A percentile compares a stretch with the other conserved stretches of the same genome.
Conservation (phyloP, 179 eudicot species). For the Sideroxylon spinosum region DNA sequence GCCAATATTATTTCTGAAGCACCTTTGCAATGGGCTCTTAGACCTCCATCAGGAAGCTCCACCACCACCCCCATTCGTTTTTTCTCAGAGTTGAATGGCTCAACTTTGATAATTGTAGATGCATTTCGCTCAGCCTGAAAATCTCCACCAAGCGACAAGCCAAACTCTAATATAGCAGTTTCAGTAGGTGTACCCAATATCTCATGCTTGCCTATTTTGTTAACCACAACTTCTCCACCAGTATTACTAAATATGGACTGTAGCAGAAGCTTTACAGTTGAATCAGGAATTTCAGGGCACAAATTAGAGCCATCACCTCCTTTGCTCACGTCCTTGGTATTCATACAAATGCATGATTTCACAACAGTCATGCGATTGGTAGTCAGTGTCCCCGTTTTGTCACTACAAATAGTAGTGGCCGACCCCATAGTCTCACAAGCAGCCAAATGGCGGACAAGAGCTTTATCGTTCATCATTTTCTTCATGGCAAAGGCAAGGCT, state of each 20-base stretch:
- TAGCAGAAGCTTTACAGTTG: conserved; percentile 45
- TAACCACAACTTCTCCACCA: conserved; percentile 77
- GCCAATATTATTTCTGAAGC: conserved; percentile 92
- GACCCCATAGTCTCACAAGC: conserved; percentile 99
- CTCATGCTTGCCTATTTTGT: conserved; percentile 59
- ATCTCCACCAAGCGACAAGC: conserved; percentile 75
- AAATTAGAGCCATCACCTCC: conserved; percentile 29
- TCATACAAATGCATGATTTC: conserved; percentile 71
- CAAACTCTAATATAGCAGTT: conserved; percentile 77
- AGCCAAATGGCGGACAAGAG: conserved; percentile 86
- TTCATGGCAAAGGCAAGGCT: conserved; percentile 98
- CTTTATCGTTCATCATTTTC: conserved; percentile 97
- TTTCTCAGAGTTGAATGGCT: conserved; percentile 88
- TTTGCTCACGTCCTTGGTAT: conserved; percentile 40
- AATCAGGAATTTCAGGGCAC: conserved; percentile 48
- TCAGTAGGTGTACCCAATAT: conserved; percentile 89
- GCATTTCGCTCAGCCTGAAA: conserved; percentile 56
- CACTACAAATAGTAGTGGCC: conserved; percentile 84
- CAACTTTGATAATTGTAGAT: conserved; percentile 56
- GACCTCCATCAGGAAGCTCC: conserved; percentile 68
- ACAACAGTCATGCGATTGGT: conserved; percentile 92
- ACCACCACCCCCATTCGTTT: conserved; percentile 84
- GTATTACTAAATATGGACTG: conserved; percentile 82
- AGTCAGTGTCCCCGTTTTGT: conserved; percentile 89
- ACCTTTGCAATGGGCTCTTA: conserved; percentile 73